These are phyloP conservation scores for Colletotrichum agaves DNA, from an alignment of 2,329 filamentous ascomycete species.

Conservation along the genomic window DNA sequence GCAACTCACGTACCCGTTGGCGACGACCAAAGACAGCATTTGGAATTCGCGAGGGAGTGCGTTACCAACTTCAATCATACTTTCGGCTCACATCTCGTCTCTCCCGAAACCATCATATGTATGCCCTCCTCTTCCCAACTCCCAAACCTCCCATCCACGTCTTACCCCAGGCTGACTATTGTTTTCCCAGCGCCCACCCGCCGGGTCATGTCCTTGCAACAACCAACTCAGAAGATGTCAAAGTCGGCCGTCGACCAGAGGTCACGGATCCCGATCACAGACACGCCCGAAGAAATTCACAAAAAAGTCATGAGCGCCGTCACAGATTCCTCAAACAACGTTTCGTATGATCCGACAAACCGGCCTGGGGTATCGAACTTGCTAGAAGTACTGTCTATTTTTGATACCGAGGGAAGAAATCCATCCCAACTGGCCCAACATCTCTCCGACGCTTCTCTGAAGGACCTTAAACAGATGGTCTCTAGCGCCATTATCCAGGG, in stretches of 20 bases:
- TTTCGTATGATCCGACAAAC: slow-evolving; percentile 76
- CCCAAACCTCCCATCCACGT: no score
- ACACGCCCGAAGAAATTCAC: slow-evolving; percentile 70
- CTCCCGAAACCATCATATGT: slow-evolving; percentile 80
- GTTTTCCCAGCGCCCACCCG: slow-evolving; percentile 72
- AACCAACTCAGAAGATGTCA: slow-evolving; percentile 89
- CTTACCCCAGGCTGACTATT: background rate
- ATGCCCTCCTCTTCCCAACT: slow-evolving; percentile 40
- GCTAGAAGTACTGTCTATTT: slow-evolving; percentile 80
- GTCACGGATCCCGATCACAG: slow-evolving; percentile 86
- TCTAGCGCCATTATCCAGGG: slow-evolving; percentile 65
- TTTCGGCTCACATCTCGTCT: slow-evolving; percentile 71
- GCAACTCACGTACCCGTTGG: slow-evolving; percentile 96
- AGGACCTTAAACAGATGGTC: slow-evolving; percentile 62
- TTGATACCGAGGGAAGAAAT: slow-evolving; percentile 59
- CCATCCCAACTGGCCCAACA: slow-evolving; percentile 53
- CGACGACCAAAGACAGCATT: slow-evolving; percentile 93
- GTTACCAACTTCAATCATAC: slow-evolving; percentile 87
- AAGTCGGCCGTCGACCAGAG: slow-evolving; percentile 80
- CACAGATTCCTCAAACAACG: slow-evolving; percentile 75
- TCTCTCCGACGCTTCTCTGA: slow-evolving; percentile 51
- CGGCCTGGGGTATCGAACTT: slow-evolving; percentile 91
- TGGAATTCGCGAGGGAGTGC: slow-evolving; percentile 90
- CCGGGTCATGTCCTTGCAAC: slow-evolving; percentile 88
- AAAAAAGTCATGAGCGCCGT: slow-evolving; percentile 77